Evolutionary conservation across 1,139 yeast species (phyloP), one percentile per base, ranked within the genome.

Genomic region (Geotrichum histeridarum): DNA sequence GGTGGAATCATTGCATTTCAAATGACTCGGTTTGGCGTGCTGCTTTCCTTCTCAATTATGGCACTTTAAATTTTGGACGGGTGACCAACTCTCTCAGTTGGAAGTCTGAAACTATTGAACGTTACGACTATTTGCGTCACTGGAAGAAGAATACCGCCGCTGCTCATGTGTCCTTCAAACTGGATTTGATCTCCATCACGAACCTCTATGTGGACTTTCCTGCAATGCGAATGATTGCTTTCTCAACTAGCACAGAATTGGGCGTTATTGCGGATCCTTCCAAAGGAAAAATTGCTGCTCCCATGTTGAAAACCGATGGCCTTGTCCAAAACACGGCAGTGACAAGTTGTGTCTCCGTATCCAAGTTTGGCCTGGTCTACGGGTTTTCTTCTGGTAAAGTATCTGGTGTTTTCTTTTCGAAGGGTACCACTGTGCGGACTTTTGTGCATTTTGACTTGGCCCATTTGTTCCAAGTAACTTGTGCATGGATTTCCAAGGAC

Each of bases 21-120:
- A 66, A 67, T 51, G 73, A 71, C 31, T 60, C 64, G 2, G 63
- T 68, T 27, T 70, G 74, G 74, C 58, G 67, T 44, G 65, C 62
- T 30, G 63, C 64, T 18, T 71, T 66, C 51, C 44, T 18, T 15
- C 56, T 54, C 38, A 50, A 54, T 37, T 66, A 56, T 51, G 66
- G 64, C 31, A 59, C 61, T 5, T 27, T 41, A 1, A 48, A 54
- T 31, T 64, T 69, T 51, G 65, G 67, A 42, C 62, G 70, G 22
- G 63, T 67, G 4, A 57, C 64, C 22, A 54, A 64, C 33, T 60
- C 66, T 42, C 50, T 61, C 37, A 58, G 58, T 41, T 70, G 73
- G 73, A 62, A 70, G 32, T 59, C 64, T 5, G 73, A 70, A 59
- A 58, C 64, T 14, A 57, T 67, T 41, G 48, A 57, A 5, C 64